Conservation (phyloP, 176 grass and related monocot species). For the Poa annua region DNA sequence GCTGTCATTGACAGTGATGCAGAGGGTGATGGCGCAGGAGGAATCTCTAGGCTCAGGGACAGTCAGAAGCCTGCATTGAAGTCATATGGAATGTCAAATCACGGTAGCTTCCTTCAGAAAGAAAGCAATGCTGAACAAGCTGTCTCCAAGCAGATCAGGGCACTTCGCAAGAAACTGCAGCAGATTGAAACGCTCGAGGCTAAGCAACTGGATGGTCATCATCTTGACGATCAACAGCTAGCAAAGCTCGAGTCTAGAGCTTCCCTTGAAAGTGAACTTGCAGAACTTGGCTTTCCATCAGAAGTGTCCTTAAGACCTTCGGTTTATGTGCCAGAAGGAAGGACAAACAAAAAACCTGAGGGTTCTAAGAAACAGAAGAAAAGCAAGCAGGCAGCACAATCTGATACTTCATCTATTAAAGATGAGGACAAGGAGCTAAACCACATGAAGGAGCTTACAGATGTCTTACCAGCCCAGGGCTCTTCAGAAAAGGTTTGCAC, state of each 20-base stretch:
- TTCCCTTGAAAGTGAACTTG: slow-evolving; percentile 73
- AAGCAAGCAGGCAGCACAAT: slow-evolving; percentile 64
- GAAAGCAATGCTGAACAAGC: slow-evolving; percentile 66
- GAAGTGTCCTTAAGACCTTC: slow-evolving; percentile 47
- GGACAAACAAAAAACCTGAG: slow-evolving; percentile 61
- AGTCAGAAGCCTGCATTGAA: slow-evolving; percentile 49
- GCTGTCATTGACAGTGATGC: slow-evolving; percentile 77
- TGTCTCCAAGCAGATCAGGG: slow-evolving; percentile 83
- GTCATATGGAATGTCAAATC: slow-evolving; percentile 61
- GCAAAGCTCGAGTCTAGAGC: slow-evolving; percentile 77
- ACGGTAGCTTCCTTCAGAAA: slow-evolving; percentile 65
- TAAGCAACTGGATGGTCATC: slow-evolving; percentile 72
- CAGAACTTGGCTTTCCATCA: slow-evolving; percentile 70
- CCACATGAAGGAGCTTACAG: slow-evolving; percentile 42
- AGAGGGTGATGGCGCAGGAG: slow-evolving; percentile 63
- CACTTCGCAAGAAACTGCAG: slow-evolving; percentile 92
- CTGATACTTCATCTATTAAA: slow-evolving; percentile 54
- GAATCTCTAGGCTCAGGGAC: slow-evolving; percentile 54
- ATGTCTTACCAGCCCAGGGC: slow-evolving; percentile 46
- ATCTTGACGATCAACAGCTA: slow-evolving; percentile 89
- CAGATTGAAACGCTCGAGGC: slow-evolving; percentile 95
- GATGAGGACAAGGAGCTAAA: slow-evolving; percentile 50
- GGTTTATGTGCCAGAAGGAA: slow-evolving; percentile 51
- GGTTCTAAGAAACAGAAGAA: slow-evolving; percentile 89
- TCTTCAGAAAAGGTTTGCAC: slow-evolving; percentile 58